Base-by-base conservation (phyloP, 441 rosid species). In the Hypseocharis bilobata region DNA sequence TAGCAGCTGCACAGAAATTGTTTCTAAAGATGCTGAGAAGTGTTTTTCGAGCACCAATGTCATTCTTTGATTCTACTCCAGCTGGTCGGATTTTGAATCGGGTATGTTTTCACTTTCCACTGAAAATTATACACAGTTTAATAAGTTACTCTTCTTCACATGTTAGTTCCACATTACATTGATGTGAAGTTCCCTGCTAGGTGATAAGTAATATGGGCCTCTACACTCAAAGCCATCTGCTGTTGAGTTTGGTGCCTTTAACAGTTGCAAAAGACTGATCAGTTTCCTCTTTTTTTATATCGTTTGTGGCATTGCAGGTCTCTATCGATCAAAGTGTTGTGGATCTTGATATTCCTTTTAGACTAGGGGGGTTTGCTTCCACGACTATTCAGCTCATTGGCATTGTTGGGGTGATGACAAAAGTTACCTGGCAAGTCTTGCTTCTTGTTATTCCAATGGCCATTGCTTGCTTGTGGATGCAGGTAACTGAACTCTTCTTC, bases 271-370 rank as follows among this genome's bases (percentile, higher is more conserved):
- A 45, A 45, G 52, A 45, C 42, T 25, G 11, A 16, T 34, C 8
- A 25, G 29, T 38, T 22, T 14, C 3, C 28, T 29, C 58, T 6
- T 7, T 61, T 30, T 13, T 61, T 65, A 51, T 28, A 56, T 63
- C 57, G 32, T 58, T 44, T 55, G 14, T 72, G 65, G 57, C 32
- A 27, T 72, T 67, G 4, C 90, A 93, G 99, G 99, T 93, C 60
- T 93, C 97, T 6, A 84, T 93, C 69, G 99, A 93, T 83, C 99
- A 93, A 85, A 93, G 96, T 77, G 99, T 93, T 22, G 99, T 93
- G 64, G 99, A 93, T 80, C 97, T 93, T 69, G 99, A 93, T 79
- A 91, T 93, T 69, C 99, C 99, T 63, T 93, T 93, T 76, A 83
- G 99, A 73, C 97, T 93, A 76, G 96, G 99, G 56, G 97, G 99